A percentile compares a stretch with the other conserved stretches of the same genome.
These are phyloP conservation scores for Pseudogymnoascus sp. DNA, from an alignment of 2,329 filamentous ascomycete species.

Conservation along the genomic window DNA sequence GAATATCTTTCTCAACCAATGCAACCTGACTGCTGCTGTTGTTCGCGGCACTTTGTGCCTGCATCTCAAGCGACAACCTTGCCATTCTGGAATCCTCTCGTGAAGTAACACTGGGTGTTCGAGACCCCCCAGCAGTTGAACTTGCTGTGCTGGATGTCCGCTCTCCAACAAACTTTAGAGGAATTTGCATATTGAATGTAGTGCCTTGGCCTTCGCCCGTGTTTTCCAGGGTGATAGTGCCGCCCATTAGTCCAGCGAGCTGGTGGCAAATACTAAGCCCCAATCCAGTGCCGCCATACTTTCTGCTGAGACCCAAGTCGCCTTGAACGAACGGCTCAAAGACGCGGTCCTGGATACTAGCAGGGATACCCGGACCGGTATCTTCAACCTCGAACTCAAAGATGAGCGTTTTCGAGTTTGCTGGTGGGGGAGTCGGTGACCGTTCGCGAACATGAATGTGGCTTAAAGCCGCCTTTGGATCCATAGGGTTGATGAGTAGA, in stretches of 20 bases:
- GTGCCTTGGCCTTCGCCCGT: constrained; percentile 48
- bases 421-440: constrained; percentile 53
- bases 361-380: constrained; percentile 77
- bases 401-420: constrained; percentile 55
- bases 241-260: constrained; percentile 75
- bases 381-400: constrained; percentile 90
- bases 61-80: constrained; percentile 12
- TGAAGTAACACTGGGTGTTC: background rate
- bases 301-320: constrained; percentile 82
- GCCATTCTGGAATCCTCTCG: background rate
- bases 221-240: constrained; percentile 65
- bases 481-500: constrained; percentile 55
- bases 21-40: constrained; percentile 17
- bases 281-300: constrained; percentile 81
- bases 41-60: constrained; percentile 12
- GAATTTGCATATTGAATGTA: constrained; percentile 76
- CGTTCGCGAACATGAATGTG: constrained; percentile 42
- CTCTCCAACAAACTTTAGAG: constrained; percentile 67
- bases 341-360: constrained; percentile 69
- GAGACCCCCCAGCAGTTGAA: constrained; percentile 10
- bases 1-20: constrained; percentile 50
- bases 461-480: constrained; percentile 29
- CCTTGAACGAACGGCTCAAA: constrained; percentile 95
- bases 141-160: constrained; percentile 36
- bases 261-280: constrained; percentile 87